Evolutionary conservation across 2,329 filamentous ascomycete genomes (phyloP).

Genomic region (Colletotrichum caudatum): DNA sequence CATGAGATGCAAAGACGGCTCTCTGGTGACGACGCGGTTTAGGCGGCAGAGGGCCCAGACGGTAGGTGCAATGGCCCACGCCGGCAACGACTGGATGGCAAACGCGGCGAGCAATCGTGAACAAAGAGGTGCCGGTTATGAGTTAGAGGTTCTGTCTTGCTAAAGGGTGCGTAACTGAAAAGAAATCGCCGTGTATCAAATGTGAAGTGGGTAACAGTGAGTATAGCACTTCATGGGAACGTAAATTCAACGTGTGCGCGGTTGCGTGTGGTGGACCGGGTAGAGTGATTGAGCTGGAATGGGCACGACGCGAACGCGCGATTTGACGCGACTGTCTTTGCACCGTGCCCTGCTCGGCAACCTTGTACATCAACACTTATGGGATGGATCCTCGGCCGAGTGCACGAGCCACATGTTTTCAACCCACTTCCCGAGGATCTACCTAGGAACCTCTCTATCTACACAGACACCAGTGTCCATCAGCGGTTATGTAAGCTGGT

Average conservation of each 20-base stretch:
- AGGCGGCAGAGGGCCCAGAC: background rate
- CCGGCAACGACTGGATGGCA: background rate
- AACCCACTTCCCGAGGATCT: background rate
- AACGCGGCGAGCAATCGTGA: slow-evolving; percentile 4
- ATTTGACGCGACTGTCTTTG: slow-evolving; percentile 23
- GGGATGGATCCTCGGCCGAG: slow-evolving; percentile 18
- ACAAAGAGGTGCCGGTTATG: background rate
- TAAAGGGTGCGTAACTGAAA: background rate
- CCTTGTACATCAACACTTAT: background rate
- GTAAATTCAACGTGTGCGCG: background rate
- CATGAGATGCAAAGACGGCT: slow-evolving; percentile 46
- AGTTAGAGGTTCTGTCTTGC: background rate
- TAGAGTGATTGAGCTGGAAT: slow-evolving; percentile 21
- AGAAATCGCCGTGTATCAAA: slow-evolving; percentile 5
- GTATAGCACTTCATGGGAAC: slow-evolving; percentile 5
- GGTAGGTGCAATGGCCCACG: slow-evolving; percentile 7
- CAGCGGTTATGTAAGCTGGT: background rate
- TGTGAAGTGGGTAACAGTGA: slow-evolving; percentile 9
- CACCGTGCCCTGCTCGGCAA: slow-evolving; percentile 5
- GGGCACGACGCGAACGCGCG: slow-evolving; percentile 28
- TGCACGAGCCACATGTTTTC: slow-evolving; percentile 22
- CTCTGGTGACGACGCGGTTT: slow-evolving; percentile 2
- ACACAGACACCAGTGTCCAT: background rate
- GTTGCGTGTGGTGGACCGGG: slow-evolving; percentile 7
- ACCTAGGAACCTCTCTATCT: too few species aligned